A percentile compares a stretch with the other conserved stretches of the same genome.
These are phyloP conservation scores for Alternaria ethzedia DNA, from an alignment of 2,329 filamentous ascomycete genomes.

Conservation along the genomic window DNA sequence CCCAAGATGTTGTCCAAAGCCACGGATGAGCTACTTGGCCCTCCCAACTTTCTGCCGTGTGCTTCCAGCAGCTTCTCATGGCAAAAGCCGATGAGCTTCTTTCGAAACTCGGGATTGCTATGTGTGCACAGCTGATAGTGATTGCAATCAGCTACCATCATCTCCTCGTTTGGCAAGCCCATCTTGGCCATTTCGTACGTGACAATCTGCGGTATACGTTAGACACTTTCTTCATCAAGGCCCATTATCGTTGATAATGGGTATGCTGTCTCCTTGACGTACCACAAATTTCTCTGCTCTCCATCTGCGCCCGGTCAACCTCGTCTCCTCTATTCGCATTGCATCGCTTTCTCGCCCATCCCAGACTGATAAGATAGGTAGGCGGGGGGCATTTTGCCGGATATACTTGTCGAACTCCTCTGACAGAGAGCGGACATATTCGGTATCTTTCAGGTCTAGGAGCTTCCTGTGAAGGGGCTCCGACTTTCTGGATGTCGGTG, in stretches of 20 bases:
- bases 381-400: too few relatives aligned
- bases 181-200: background rate
- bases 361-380: background rate
- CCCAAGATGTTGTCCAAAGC: background rate
- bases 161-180: background rate
- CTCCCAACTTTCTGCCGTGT: background rate
- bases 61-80: background rate
- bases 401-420: background rate
- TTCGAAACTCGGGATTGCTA: background rate
- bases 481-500: too few relatives aligned
- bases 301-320: background rate
- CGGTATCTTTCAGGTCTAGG: fast-evolving
- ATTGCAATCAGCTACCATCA: background rate
- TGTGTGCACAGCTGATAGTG: background rate
- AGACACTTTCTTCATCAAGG: background rate
- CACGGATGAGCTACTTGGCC: fast-evolving
- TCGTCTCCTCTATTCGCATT: background rate
- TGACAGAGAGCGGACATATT: fast-evolving
- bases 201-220: fast-evolving
- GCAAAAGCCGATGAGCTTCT: background rate
- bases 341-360: background rate
- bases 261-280: too few relatives aligned
- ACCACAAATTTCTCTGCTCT: background rate
- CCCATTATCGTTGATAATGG: too few relatives aligned
- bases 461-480: background rate